Base-by-base conservation (phyloP, 2,329 filamentous ascomycete species). In the Dryadomyces sulphureus region DNA sequence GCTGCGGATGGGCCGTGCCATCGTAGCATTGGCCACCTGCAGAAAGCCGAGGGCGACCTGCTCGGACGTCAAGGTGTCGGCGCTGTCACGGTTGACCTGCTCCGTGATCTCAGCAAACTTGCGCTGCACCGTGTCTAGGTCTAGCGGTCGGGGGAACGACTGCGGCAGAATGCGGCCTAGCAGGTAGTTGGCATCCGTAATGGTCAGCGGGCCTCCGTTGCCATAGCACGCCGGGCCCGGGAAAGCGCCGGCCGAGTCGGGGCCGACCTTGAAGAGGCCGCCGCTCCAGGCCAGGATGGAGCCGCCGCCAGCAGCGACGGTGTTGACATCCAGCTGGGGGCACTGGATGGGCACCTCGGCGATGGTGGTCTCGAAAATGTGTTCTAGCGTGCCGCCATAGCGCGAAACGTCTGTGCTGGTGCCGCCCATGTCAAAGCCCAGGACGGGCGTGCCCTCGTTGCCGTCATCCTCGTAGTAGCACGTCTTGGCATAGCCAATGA, bases 381-480 rank as follows among this genome's bases (percentile, higher is more conserved):
- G 89, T 55, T 94, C 89, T 56, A 94, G 90, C 46, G 85, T 72
- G 16, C 89, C 89, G 6, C 84, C 85, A 55, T 90, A 95, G 42
- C 89, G 72, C 30, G 85, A 93, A 9, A 94, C 86, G 60, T 95
- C 89, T 1, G 89, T 95, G 48, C 81, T 89, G 0, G 89, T 95
- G 11, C 89, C 89, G 34, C 87, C 87, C 89, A 95, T 95, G 54
- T 95, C 89, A 56, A 95, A 95, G 0, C 89, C 89, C 55, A 95
- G 94, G 4, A 95, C 84, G 0, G 88, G 87, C 1, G 77, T 86
- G 57, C 79, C 84, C 4, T 86, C 92, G 43, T 82, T 69, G 0
- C 81, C 73, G 53, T 95, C 89, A n/a, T n/a, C n/a, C n/a, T n/a
- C n/a, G n/a, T n/a, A n/a, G 59, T 92, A 95, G 1, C 84, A 92